Conservation (phyloP, 495 filamentous ascomycete species). For the Aspergillus hancockii region DNA sequence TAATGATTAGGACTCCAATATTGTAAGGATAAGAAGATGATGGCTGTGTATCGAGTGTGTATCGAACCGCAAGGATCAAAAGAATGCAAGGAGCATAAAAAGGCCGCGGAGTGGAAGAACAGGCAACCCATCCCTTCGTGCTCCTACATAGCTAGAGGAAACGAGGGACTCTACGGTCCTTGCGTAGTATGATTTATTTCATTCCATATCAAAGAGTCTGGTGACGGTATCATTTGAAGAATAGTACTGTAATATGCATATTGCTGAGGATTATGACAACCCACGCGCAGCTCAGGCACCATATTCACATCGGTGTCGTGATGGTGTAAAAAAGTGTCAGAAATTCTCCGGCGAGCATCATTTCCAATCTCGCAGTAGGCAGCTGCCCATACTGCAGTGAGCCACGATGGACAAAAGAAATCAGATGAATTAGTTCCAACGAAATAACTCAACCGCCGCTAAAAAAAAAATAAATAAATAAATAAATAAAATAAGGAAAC, state of each 20-base stretch:
- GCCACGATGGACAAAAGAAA: neutral
- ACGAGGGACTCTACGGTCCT: conserved; percentile 3
- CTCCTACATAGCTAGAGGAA: too few relatives aligned
- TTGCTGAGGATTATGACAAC: conserved; percentile 11
- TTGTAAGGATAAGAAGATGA: too few relatives aligned
- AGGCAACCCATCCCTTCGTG: too few relatives aligned
- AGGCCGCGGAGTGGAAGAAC: too few relatives aligned
- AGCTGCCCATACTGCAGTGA: conserved; percentile 14
- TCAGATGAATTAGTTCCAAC: neutral
- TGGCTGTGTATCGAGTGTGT: too few relatives aligned
- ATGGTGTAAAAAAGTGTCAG: neutral
- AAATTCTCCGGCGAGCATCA: conserved; percentile 15
- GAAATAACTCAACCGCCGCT: neutral
- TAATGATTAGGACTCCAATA: too few relatives aligned
- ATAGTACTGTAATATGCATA: conserved; percentile 1
- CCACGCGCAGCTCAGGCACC: conserved; percentile 15
- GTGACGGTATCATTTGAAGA: conserved; percentile 16
- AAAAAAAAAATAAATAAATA: too few relatives aligned
- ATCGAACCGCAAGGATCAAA: too few relatives aligned
- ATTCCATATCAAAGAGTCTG: conserved; percentile 4
- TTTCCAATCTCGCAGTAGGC: conserved; percentile 13
- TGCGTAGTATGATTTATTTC: conserved; percentile 4
- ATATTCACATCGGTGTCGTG: conserved; percentile 12
- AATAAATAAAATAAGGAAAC: too few relatives aligned
- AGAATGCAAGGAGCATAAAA: too few relatives aligned